Evolutionary conservation across 331 rosid genomes (phyloP).

Genomic region (Pyracantha coccinea): DNA sequence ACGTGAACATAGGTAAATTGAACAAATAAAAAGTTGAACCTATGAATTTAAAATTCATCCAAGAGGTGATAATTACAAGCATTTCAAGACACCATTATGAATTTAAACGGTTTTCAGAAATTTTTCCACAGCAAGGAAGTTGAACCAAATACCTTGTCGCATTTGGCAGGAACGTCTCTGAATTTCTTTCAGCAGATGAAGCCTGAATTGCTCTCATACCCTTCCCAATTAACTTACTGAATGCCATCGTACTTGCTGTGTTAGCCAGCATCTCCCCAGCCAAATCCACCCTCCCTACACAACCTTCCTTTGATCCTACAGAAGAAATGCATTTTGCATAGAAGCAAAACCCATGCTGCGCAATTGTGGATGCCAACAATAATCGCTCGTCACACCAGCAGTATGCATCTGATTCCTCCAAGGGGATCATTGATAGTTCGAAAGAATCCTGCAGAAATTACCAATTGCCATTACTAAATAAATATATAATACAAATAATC

Average conservation of each 20-base stretch:
- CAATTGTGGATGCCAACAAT: conserved; percentile 48
- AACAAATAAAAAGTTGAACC: neutral
- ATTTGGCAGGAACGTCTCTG: conserved; percentile 28
- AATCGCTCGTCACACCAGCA: conserved; percentile 38
- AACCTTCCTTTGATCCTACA: conserved; percentile 38
- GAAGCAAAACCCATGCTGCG: conserved; percentile 72
- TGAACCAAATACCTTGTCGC: conserved; percentile 25
- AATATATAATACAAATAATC: conserved; percentile 1
- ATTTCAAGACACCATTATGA: neutral
- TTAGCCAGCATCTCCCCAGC: conserved; percentile 63
- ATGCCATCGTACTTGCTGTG: conserved; percentile 35
- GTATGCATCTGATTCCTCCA: conserved; percentile 37
- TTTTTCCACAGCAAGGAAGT: neutral
- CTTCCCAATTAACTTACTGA: conserved; percentile 46
- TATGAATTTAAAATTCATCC: neutral
- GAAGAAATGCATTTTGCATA: conserved; percentile 49
- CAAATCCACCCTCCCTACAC: conserved; percentile 37
- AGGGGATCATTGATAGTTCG: conserved; percentile 26
- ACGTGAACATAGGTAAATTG: neutral
- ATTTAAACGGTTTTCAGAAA: neutral
- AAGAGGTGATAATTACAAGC: neutral
- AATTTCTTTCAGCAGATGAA: conserved; percentile 27
- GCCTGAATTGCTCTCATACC: conserved; percentile 17
- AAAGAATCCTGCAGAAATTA: conserved; percentile 44
- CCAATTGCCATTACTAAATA: conserved; percentile 14